phyloP scores from a whole-genome alignment of 306 rosid genomes.

The Dryas drummondii region DNA sequence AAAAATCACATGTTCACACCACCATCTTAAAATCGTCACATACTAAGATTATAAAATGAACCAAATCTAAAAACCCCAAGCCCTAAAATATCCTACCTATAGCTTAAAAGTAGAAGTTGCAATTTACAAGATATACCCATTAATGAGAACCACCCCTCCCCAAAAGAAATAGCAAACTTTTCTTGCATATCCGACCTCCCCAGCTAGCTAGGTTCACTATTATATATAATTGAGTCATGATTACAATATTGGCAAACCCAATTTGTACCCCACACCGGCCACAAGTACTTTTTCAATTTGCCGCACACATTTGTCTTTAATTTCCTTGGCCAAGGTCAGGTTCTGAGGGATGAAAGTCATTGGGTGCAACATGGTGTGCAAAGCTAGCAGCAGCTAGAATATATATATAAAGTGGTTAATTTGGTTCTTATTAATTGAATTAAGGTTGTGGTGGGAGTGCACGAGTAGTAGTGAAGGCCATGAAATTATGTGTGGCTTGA shows the following conservation, averaged over 20 bases:
- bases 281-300: no score
- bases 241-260: not conserved
- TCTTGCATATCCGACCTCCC: not conserved
- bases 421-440: slow-evolving; percentile 6
- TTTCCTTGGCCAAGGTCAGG: not conserved
- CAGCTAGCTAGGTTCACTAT: not conserved
- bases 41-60: not conserved
- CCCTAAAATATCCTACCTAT: slow-evolving; percentile 31
- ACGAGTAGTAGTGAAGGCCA: slow-evolving; percentile 29
- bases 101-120: not conserved
- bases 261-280: not conserved
- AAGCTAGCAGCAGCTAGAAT: no score
- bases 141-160: slow-evolving; percentile 1
- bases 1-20: slow-evolving; percentile 14
- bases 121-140: slow-evolving; percentile 39
- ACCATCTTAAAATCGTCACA: not conserved
- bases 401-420: not conserved
- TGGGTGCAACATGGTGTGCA: no score
- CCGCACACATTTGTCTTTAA: not conserved
- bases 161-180: not conserved
- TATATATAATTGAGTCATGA: not conserved
- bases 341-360: no score
- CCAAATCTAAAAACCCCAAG: slow-evolving; percentile 4
- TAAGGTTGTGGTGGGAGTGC: slow-evolving; percentile 4
- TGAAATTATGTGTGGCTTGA: slow-evolving; percentile 27